Conservation (phyloP, 192 early-diverging fungal species). For the Dissophora ornata region DNA sequence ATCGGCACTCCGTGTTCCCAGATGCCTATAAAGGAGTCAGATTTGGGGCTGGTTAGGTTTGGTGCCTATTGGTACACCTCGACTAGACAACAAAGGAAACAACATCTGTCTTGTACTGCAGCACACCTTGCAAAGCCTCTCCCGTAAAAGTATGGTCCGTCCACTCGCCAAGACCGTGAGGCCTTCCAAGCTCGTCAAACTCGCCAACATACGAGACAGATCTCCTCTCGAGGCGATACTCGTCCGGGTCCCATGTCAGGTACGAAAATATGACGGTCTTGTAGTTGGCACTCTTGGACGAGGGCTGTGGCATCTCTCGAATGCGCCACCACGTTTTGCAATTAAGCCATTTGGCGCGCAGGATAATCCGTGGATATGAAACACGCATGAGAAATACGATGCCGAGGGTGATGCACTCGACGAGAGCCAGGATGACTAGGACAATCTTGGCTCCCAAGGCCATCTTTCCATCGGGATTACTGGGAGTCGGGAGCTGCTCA, state of each 20-base stretch:
- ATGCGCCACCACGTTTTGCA: constrained; percentile 52
- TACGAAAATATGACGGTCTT: constrained; percentile 49
- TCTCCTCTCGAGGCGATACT: constrained; percentile 28
- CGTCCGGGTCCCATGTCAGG: constrained; percentile 53
- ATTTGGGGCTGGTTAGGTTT: no score
- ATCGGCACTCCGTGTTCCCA: constrained; percentile 54
- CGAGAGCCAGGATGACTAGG: constrained; percentile 24
- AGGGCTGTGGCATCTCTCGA: constrained; percentile 7
- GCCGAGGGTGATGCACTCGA: constrained; percentile 40
- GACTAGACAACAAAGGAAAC: no score
- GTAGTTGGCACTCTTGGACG: constrained; percentile 25
- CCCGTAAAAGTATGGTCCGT: constrained; percentile 54
- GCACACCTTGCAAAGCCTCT: constrained; percentile 51
- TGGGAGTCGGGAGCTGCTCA: neutral
- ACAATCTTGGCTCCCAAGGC: constrained; percentile 26
- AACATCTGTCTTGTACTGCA: neutral
- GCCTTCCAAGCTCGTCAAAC: constrained; percentile 48
- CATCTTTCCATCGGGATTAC: constrained; percentile 4
- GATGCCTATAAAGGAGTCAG: no score
- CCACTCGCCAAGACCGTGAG: constrained; percentile 58
- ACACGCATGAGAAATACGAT: constrained; percentile 31
- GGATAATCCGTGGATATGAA: constrained; percentile 48
- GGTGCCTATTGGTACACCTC: no score
- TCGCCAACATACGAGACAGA: constrained; percentile 53
- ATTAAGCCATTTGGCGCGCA: constrained; percentile 45